These are phyloP conservation scores for Peronosclerospora sorghi DNA, from an alignment of 352 stramenopile species.

Conservation along the genomic window DNA sequence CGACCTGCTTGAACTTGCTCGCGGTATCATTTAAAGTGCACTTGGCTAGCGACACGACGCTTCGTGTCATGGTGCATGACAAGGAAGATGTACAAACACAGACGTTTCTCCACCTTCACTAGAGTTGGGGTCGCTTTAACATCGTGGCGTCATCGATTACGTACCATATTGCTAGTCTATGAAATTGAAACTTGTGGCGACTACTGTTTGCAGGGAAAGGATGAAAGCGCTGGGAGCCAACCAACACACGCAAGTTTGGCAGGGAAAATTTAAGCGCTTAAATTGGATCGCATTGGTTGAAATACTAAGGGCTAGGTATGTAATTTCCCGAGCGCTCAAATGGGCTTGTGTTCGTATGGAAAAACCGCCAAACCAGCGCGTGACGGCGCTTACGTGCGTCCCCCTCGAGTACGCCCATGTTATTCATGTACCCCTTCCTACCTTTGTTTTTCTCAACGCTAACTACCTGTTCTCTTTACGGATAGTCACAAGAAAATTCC, in stretches of 20 bases:
- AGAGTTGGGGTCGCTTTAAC: too few relatives aligned
- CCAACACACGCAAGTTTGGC: conserved; percentile 2
- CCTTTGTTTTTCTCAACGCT: not conserved
- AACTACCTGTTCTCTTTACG: not conserved
- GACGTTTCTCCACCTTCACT: not conserved
- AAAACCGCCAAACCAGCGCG: conserved; percentile 1
- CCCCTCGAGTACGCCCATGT: conserved; percentile 22
- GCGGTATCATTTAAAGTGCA: not conserved
- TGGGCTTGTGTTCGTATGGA: too few relatives aligned
- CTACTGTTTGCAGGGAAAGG: conserved; percentile 9
- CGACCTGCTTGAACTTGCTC: conserved; percentile 9
- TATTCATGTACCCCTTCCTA: not conserved
- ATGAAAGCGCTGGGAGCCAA: conserved; percentile 23
- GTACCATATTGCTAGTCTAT: conserved; percentile 82
- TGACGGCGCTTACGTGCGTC: conserved; percentile 24
- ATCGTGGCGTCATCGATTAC: conserved; percentile 5
- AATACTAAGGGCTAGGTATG: too few relatives aligned
- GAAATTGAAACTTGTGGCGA: conserved; percentile 82
- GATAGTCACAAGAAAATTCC: conserved; percentile 66
- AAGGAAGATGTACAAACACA: not conserved
- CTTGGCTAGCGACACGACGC: not conserved
- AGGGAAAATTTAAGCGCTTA: conserved; percentile 12
- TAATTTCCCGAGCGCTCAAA: too few relatives aligned
- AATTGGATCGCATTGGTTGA: conserved; percentile 11
- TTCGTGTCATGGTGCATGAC: not conserved